Percentiles rank a stretch among this genome's conserved stretches.
These are phyloP conservation scores for Xylaria sp. DNA, from an alignment of 2,329 filamentous ascomycete genomes.

Conservation along the genomic window DNA sequence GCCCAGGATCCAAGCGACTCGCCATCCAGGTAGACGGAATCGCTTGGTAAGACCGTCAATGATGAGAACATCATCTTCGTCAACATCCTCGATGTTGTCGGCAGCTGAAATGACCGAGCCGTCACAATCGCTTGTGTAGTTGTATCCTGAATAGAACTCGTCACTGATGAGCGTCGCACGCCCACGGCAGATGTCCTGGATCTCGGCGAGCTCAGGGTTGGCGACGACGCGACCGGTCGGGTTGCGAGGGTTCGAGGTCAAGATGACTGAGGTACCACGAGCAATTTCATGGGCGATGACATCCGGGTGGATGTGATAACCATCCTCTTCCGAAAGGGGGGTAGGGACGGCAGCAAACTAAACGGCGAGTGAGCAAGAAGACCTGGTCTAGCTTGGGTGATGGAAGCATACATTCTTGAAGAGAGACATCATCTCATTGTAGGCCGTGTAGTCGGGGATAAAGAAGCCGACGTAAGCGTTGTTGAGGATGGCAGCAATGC, in stretches of 20 bases:
- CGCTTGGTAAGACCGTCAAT: constrained; percentile 97
- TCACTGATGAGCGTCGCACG: constrained; percentile 92
- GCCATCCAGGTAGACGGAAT: constrained; percentile 94
- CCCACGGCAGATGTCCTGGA: constrained; percentile 91
- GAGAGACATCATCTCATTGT: constrained; percentile 95
- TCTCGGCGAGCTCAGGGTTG: constrained; percentile 84
- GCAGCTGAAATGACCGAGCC: constrained; percentile 88
- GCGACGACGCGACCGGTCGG: constrained; percentile 87
- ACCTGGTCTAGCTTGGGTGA: constrained; percentile 10
- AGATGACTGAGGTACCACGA: constrained; percentile 82
- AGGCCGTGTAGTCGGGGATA: constrained; percentile 93
- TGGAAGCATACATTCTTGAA: constrained; percentile 76
- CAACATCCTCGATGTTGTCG: constrained; percentile 86
- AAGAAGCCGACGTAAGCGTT: constrained; percentile 95
- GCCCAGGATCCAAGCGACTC: constrained; percentile 94
- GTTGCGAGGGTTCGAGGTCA: constrained; percentile 95
- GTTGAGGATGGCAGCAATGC: constrained; percentile 91
- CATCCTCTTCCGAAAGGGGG: constrained; percentile 81
- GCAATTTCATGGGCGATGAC: constrained; percentile 92
- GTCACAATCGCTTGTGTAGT: constrained; percentile 92
- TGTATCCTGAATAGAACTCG: constrained; percentile 96
- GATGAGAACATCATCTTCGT: constrained; percentile 89
- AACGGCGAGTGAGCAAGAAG: constrained; percentile 1
- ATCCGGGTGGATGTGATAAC: constrained; percentile 91
- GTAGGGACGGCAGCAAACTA: constrained; percentile 87